phyloP scores from a whole-genome alignment of 805 yeast genomes.

The Starmerella khaoyaiensis region DNA sequence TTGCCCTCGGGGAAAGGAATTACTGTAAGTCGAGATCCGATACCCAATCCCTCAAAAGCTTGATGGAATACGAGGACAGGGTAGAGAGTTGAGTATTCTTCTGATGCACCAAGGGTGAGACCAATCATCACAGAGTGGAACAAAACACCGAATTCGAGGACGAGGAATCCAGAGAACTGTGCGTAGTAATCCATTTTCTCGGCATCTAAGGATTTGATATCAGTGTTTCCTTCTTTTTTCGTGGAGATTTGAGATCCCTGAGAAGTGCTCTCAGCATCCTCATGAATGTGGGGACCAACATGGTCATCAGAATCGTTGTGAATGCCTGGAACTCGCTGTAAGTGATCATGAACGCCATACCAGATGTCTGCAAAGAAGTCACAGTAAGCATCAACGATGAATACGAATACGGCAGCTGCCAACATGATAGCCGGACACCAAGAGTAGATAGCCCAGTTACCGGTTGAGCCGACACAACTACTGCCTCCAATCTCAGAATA shows the following conservation, averaged over 20 bases:
- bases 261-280: conserved; percentile 4
- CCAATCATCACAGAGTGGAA: conserved; percentile 71
- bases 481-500: conserved; percentile 26
- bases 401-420: conserved; percentile 35
- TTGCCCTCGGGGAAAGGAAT: conserved; percentile 41
- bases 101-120: conserved; percentile 49
- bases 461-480: conserved; percentile 34
- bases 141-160: conserved; percentile 58
- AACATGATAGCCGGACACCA: conserved; percentile 45
- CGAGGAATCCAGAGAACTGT: conserved; percentile 37
- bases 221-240: conserved; percentile 1
- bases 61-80: conserved; percentile 62
- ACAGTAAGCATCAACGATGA: conserved; percentile 38
- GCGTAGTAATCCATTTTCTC: conserved; percentile 20
- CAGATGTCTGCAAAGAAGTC: conserved; percentile 31
- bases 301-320: background rate
- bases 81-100: conserved; percentile 50
- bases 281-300: conserved; percentile 7
- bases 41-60: conserved; percentile 66
- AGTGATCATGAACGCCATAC: conserved; percentile 18
- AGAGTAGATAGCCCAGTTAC: conserved; percentile 40
- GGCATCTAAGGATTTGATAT: conserved; percentile 28
- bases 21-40: conserved; percentile 55
- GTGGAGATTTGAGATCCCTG: background rate
- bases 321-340: conserved; percentile 13